phyloP scores from a whole-genome alignment of 192 early-diverging fungal species.

The Mortierella alpina region DNA sequence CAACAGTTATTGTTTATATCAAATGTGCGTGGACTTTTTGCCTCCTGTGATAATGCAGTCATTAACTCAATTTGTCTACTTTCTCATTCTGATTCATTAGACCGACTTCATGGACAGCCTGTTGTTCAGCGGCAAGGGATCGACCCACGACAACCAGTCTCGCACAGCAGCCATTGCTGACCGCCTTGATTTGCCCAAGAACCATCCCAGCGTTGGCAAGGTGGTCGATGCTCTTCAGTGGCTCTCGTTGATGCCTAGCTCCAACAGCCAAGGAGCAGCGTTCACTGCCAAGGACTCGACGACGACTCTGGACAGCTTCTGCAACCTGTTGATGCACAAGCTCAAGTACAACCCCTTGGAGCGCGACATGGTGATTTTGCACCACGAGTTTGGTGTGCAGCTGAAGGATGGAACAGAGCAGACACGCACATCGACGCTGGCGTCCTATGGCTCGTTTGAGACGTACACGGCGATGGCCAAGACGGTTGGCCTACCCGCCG shows the following conservation, averaged over 20 bases:
- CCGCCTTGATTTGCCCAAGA: conserved; percentile 52
- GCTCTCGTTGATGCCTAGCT: conserved; percentile 47
- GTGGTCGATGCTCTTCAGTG: conserved; percentile 71
- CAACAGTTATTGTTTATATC: neutral
- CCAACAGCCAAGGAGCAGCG: conserved; percentile 3
- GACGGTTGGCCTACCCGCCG: conserved; percentile 83
- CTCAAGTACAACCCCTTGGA: conserved; percentile 83
- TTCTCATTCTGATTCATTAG: conserved; percentile 23
- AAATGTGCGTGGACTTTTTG: too few relatives aligned
- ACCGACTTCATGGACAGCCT: conserved; percentile 57
- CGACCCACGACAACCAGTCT: conserved; percentile 33
- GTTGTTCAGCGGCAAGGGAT: conserved; percentile 32
- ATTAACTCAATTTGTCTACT: neutral
- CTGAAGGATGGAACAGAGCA: conserved; percentile 69
- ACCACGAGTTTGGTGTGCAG: conserved; percentile 93
- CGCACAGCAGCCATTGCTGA: conserved; percentile 43
- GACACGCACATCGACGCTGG: conserved; percentile 74
- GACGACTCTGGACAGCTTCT: conserved; percentile 86
- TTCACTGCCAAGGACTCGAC: conserved; percentile 52
- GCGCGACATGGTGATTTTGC: conserved; percentile 93
- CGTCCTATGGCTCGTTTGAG: conserved; percentile 70
- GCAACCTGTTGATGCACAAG: conserved; percentile 78
- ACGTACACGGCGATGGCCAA: conserved; percentile 86
- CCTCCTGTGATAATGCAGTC: neutral
- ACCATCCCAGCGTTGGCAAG: conserved; percentile 58